Percentiles rank a stretch among this genome's conserved stretches.
Conservation (phyloP, 2,329 filamentous ascomycete genomes). For the Aurifilum marmelostoma region DNA sequence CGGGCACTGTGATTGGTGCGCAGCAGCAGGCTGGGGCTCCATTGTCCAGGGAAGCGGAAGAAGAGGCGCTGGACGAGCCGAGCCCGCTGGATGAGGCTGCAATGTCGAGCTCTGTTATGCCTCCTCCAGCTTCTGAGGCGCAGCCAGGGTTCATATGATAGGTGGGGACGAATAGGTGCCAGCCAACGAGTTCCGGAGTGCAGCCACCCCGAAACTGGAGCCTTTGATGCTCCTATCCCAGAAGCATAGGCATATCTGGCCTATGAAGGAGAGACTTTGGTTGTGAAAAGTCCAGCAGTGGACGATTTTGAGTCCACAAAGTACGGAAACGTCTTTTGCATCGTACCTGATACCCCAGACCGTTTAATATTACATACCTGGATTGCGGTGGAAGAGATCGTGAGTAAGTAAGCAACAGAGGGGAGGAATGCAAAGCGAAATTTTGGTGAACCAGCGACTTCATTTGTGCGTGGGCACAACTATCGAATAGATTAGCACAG, state of each 20-base stretch:
- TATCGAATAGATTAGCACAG: background rate
- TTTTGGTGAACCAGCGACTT: background rate
- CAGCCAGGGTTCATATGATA: conserved; percentile 20
- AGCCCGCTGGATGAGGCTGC: background rate
- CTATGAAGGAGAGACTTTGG: background rate
- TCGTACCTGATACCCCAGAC: conserved; percentile 18
- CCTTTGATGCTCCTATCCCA: background rate
- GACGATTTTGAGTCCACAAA: background rate
- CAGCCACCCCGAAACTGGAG: background rate
- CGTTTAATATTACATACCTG: background rate
- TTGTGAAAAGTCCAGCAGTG: background rate
- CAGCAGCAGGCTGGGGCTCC: conserved; percentile 6
- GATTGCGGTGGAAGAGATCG: background rate
- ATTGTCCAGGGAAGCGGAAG: background rate
- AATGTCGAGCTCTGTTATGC: background rate
- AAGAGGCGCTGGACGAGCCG: background rate
- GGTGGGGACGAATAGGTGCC: background rate
- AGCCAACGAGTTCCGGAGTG: background rate
- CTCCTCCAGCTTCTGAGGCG: conserved; percentile 12
- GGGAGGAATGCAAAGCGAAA: background rate
- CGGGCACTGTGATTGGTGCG: conserved; percentile 30
- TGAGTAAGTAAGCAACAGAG: background rate
- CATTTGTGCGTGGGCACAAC: background rate
- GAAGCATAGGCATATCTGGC: background rate
- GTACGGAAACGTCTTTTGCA: background rate